Percentiles rank a stretch among this genome's conserved stretches.
phyloP scores from a whole-genome alignment of 371 early-diverging fungal genomes.

The Phascolomyces articulosus region DNA sequence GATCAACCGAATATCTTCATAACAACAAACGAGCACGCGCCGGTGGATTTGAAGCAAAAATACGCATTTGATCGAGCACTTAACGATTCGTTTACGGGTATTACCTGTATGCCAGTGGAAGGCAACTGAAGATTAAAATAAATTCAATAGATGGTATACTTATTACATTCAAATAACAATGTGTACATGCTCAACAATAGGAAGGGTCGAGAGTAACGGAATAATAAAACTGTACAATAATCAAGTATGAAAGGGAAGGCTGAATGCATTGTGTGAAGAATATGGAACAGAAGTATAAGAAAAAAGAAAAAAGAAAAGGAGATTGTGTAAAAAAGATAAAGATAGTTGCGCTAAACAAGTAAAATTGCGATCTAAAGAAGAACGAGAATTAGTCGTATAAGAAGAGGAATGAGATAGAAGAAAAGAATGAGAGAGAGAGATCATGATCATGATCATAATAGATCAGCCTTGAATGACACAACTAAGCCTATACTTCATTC shows the following conservation, averaged over 20 bases:
- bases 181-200: background rate
- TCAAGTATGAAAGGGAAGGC: too few relatives aligned
- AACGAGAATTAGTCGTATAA: background rate
- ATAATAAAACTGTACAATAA: too few relatives aligned
- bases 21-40: conserved; percentile 49
- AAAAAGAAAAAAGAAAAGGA: background rate
- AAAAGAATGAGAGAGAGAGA: background rate
- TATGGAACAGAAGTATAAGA: too few relatives aligned
- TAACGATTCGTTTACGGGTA: conserved; percentile 57
- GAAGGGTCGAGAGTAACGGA: too few relatives aligned
- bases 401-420: background rate
- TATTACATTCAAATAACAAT: background rate
- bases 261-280: too few relatives aligned
- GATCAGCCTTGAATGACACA: conserved; percentile 51
- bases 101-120: conserved; percentile 25
- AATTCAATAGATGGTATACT: background rate
- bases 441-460: background rate
- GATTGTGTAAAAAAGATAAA: background rate
- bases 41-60: conserved; percentile 59
- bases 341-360: background rate
- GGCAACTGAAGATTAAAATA: background rate
- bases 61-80: conserved; percentile 62
- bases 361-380: background rate
- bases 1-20: conserved; percentile 44
- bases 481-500: conserved; percentile 54